Conservation (phyloP, 495 filamentous ascomycete genomes). For the Hyaloscypha variabilis region DNA sequence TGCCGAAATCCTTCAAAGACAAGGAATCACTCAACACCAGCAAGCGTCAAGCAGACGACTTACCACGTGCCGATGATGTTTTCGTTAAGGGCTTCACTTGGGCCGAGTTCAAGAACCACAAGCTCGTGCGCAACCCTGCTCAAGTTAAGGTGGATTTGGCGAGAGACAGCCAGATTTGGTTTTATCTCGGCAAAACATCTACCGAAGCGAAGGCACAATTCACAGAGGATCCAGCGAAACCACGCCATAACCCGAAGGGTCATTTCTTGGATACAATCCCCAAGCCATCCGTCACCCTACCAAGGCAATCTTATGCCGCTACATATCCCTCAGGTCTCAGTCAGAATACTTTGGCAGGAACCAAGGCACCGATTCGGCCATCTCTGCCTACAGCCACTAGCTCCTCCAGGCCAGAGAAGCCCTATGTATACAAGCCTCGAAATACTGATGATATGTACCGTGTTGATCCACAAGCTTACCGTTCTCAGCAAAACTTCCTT, state of each 20-base stretch:
- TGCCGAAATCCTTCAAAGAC: slow-evolving; percentile 55
- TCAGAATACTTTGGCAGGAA: slow-evolving; percentile 27
- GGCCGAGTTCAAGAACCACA: slow-evolving; percentile 77
- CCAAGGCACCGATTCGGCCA: slow-evolving; percentile 13
- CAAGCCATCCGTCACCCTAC: slow-evolving; percentile 44
- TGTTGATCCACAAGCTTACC: slow-evolving; percentile 37
- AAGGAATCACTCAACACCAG: slow-evolving; percentile 59
- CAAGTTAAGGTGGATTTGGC: slow-evolving; percentile 66
- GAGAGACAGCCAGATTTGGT: slow-evolving; percentile 78
- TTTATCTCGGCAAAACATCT: slow-evolving; percentile 83
- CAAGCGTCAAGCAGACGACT: slow-evolving; percentile 57
- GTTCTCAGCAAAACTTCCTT: slow-evolving; percentile 43
- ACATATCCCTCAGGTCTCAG: slow-evolving; percentile 29
- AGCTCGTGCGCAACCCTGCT: slow-evolving; percentile 47
- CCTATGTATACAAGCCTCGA: slow-evolving; percentile 59
- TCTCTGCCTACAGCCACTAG: slow-evolving; percentile 6
- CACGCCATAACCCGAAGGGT: slow-evolving; percentile 55
- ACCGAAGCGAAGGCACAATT: slow-evolving; percentile 93
- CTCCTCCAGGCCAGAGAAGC: slow-evolving; percentile 41
- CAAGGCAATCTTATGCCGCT: slow-evolving; percentile 38
- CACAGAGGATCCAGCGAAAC: slow-evolving; percentile 74
- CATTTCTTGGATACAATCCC: slow-evolving; percentile 66
- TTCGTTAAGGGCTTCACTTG: slow-evolving; percentile 72
- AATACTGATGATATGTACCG: slow-evolving; percentile 33
- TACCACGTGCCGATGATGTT: slow-evolving; percentile 67